Conservation (phyloP, 1,139 yeast species). For the Magnusiomyces tetraspermus region DNA sequence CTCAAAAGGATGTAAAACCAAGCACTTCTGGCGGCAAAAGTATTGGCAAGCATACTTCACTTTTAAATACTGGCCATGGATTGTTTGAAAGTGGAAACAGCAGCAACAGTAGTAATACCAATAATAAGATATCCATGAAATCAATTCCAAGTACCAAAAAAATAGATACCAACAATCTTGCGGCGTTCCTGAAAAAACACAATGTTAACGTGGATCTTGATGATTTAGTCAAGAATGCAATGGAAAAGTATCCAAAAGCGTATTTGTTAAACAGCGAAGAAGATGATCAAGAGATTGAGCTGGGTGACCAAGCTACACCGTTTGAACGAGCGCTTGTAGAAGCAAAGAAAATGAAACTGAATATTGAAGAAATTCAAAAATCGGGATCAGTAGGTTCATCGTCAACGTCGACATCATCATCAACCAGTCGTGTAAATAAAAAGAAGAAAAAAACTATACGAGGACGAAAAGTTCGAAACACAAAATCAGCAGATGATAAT, state of each 20-base stretch:
- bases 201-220: slow-evolving; percentile 20
- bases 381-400: slow-evolving; percentile 10
- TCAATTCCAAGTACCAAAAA: slow-evolving; percentile 8
- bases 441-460: slow-evolving; percentile 7
- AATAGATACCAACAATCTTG: slow-evolving; percentile 15
- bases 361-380: slow-evolving; percentile 24
- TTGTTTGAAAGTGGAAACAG: background rate
- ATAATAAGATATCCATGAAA: background rate
- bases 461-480: background rate
- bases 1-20: background rate
- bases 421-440: slow-evolving; percentile 5
- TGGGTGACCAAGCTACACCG: slow-evolving; percentile 21
- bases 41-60: background rate
- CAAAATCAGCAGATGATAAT: background rate
- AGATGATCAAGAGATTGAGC: slow-evolving; percentile 18
- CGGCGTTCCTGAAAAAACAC: slow-evolving; percentile 13
- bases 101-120: background rate
- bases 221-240: slow-evolving; percentile 25
- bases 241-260: slow-evolving; percentile 25
- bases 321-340: slow-evolving; percentile 24
- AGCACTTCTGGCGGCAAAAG: background rate
- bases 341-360: slow-evolving; percentile 24
- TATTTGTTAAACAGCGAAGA: slow-evolving; percentile 31
- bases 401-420: slow-evolving; percentile 5
- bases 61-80: background rate